Evolutionary conservation across 352 stramenopile species (phyloP), one percentile per base, ranked within the genome.

Genomic region (Thalassiosira allenii): DNA sequence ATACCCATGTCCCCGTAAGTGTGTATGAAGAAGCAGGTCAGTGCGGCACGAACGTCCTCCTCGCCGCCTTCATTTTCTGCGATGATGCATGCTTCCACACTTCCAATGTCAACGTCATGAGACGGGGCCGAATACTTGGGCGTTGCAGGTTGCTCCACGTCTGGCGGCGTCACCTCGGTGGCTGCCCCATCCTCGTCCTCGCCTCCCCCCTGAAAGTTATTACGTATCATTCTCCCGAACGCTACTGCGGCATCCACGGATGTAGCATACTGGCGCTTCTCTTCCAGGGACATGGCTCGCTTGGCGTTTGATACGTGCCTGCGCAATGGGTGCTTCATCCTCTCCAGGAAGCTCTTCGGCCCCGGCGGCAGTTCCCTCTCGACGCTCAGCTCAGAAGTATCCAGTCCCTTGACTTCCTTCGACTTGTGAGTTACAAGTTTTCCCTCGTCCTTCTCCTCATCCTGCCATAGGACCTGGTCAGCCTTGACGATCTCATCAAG

Each of bases 1-100:
- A 83, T 86, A 25, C 81, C 77, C 71, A 89, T 81, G 56, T 89
- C 81, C 20, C 81, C 81, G 53, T 79, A 84, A 17, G 68, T 58
- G 20, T 80, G 43, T 30, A 89, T 12, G 53, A 86, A 89, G 37
- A 89, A 89, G 40, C 59, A 83, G 0, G 68, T 77, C 4, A 89
- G 63, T 12, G 81, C 71, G 12, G 73, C 62, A 11, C 81, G 56
- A 32, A 85, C 41, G 53, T 77, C 71, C 51, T 89, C 81, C 57
- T 89, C 81, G 8, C 70, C 72, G 2, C 66, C 58, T 34, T 81
- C 63, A 58, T 89, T 86, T 14, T 89, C 81, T 27, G 76, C 58
- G 3, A 71, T 63, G 33, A 32, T 23, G 22, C 20, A 70, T 14
- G 67, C 22, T 22, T 79, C 78, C 6, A 79, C 14, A 47, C 76